Evolutionary conservation across 345 rosid genomes (phyloP).

Genomic region (Raphanus sativus): DNA sequence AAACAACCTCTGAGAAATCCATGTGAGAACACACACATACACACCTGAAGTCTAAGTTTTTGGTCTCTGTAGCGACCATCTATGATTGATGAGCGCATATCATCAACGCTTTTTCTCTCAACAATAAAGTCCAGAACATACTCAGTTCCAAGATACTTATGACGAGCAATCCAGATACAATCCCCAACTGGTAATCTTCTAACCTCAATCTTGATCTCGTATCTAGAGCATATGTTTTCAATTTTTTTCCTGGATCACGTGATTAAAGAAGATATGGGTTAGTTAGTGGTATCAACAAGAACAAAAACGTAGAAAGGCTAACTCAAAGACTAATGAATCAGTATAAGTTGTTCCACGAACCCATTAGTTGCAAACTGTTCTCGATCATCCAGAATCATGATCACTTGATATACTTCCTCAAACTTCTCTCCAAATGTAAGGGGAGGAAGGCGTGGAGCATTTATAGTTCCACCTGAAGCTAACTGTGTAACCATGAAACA

Average conservation of each 20-base stretch:
- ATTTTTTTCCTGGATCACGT: neutral
- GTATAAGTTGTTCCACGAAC: neutral
- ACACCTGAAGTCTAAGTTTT: conserved; percentile 60
- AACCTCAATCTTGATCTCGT: conserved; percentile 13
- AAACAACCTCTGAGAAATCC: conserved; percentile 2
- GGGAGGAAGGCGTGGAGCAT: neutral
- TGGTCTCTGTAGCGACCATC: conserved; percentile 92
- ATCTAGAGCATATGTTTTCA: neutral
- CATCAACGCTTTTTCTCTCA: conserved; percentile 87
- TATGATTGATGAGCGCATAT: conserved; percentile 76
- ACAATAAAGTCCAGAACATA: conserved; percentile 92
- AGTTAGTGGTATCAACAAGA: neutral
- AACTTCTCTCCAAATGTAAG: neutral
- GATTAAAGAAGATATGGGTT: neutral
- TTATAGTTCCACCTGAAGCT: neutral
- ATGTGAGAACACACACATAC: neutral
- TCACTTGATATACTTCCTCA: neutral
- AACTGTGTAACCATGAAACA: neutral
- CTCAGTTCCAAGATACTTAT: conserved; percentile 56
- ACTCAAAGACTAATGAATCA: neutral
- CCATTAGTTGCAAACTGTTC: neutral
- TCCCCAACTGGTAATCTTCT: conserved; percentile 63
- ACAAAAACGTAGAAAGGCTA: neutral
- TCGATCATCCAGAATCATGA: neutral
- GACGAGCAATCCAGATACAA: conserved; percentile 16